phyloP scores from a whole-genome alignment of 177 flowering plant genomes.

The Vitis hybrid region DNA sequence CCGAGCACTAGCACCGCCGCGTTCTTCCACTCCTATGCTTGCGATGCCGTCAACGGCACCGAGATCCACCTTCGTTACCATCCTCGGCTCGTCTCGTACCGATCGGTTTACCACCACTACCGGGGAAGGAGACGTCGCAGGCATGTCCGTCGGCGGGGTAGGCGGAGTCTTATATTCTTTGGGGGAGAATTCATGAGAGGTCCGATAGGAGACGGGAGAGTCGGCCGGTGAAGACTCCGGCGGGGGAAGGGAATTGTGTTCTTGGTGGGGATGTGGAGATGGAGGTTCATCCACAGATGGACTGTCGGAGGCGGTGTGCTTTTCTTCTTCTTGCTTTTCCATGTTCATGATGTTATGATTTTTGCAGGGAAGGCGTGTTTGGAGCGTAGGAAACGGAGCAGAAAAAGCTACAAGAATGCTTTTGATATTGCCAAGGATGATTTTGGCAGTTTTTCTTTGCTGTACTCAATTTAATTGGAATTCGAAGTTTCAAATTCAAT shows the following conservation, averaged over 20 bases:
- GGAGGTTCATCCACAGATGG: background rate
- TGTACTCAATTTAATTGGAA: too few species aligned
- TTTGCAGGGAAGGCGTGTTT: background rate
- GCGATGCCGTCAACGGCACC: background rate
- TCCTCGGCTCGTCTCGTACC: slow-evolving; percentile 4
- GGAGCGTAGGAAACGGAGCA: background rate
- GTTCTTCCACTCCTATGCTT: background rate
- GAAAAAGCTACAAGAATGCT: background rate
- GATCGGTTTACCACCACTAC: background rate
- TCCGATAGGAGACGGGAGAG: background rate
- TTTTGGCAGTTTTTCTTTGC: too few species aligned
- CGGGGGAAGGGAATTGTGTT: background rate
- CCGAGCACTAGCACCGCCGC: slow-evolving; percentile 18
- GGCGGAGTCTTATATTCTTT: background rate
- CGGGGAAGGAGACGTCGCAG: slow-evolving; percentile 2
- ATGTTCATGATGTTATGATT: background rate
- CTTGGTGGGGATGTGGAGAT: background rate
- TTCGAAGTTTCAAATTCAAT: too few species aligned
- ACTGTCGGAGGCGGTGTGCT: background rate
- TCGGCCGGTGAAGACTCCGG: background rate
- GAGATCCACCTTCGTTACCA: background rate
- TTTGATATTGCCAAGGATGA: too few species aligned
- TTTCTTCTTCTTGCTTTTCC: background rate
- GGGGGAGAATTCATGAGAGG: slow-evolving; percentile 15
- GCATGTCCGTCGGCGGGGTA: slow-evolving; percentile 9